Conservation (phyloP, 352 stramenopile species). For the Pythium aristosporum region DNA sequence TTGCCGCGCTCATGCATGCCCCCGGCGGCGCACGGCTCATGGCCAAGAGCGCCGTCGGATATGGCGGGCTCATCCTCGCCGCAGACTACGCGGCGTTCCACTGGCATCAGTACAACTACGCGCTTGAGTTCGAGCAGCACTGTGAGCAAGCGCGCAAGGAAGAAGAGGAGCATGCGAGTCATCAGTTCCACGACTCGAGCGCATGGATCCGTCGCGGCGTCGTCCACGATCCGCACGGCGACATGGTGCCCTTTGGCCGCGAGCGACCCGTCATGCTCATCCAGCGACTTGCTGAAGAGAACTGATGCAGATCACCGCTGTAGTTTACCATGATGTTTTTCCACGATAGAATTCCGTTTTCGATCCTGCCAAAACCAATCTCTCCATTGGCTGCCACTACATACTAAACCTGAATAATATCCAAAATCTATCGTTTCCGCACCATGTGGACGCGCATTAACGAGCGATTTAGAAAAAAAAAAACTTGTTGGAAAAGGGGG, state of each 20-base stretch:
- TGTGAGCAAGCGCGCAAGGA: not conserved
- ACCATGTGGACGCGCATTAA: no score
- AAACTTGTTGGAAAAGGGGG: no score
- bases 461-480: no score
- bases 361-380: no score
- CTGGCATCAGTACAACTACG: conserved; percentile 15
- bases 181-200: conserved; percentile 4
- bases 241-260: not conserved
- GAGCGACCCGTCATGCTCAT: not conserved
- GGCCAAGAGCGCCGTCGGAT: conserved; percentile 35
- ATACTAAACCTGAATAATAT: no score
- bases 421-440: no score
- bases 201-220: conserved; percentile 7
- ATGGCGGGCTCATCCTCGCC: conserved; percentile 37
- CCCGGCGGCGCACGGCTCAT: conserved; percentile 43
- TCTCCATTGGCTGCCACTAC: no score
- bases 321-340: no score
- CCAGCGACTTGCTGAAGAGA: not conserved
- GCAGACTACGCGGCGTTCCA: conserved; percentile 28
- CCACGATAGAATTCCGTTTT: no score
- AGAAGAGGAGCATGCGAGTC: not conserved
- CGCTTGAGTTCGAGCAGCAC: conserved; percentile 9
- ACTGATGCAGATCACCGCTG: no score
- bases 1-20: conserved; percentile 41
- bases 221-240: not conserved